Conservation (phyloP, 352 stramenopile genomes). For the Phytophthora brassicae region DNA sequence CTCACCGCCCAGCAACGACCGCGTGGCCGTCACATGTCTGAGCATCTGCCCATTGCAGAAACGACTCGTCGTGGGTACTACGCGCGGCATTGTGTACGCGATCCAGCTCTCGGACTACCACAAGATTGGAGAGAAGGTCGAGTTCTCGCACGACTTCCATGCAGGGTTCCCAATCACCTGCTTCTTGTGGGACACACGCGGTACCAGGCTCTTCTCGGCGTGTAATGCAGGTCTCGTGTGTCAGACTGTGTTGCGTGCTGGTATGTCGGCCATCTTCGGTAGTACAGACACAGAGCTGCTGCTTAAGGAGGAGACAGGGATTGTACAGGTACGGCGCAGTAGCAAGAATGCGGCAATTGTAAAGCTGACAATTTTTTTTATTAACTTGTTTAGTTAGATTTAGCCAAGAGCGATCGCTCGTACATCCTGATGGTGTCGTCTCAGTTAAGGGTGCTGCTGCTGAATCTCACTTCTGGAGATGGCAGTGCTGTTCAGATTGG, state of each 20-base stretch:
- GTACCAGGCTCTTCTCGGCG: conserved; percentile 75
- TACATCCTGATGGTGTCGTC: conserved; percentile 86
- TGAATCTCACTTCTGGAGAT: conserved; percentile 73
- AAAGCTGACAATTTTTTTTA: not conserved
- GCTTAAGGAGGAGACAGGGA: conserved; percentile 84
- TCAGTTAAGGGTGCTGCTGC: conserved; percentile 71
- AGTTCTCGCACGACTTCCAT: conserved; percentile 89
- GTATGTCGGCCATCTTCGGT: conserved; percentile 84
- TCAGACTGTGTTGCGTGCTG: conserved; percentile 74
- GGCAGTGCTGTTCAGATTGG: conserved; percentile 81
- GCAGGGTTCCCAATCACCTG: conserved; percentile 75
- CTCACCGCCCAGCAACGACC: conserved; percentile 67
- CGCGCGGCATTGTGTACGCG: conserved; percentile 77
- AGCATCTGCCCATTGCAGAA: conserved; percentile 84
- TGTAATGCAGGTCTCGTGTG: conserved; percentile 80
- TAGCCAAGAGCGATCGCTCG: conserved; percentile 47
- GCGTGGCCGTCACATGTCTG: conserved; percentile 69
- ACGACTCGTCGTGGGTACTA: conserved; percentile 77
- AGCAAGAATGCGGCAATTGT: not conserved
- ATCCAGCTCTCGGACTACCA: conserved; percentile 84
- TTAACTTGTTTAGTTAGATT: conserved; percentile 50
- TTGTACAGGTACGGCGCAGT: conserved; percentile 58
- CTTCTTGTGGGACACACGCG: conserved; percentile 78
- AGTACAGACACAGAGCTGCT: conserved; percentile 80
- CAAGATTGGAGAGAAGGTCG: conserved; percentile 86